Evolutionary conservation across 768 basidiomycete species (phyloP).

Genomic region (Pleurotus giganteus): DNA sequence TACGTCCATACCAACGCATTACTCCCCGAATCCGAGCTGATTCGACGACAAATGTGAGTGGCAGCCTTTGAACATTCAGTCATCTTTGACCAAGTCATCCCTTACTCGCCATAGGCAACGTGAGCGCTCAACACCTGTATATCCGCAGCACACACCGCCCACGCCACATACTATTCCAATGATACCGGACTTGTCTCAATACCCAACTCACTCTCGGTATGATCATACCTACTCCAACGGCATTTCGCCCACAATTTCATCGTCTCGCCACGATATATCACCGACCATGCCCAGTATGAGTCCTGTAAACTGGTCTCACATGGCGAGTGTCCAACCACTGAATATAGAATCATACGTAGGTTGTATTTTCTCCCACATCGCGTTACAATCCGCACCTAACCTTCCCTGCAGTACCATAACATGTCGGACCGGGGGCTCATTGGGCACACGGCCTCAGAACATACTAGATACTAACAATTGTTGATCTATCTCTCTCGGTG

Average conservation of each 20-base stretch:
- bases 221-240: constrained; percentile 45
- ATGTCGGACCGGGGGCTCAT: constrained; percentile 35
- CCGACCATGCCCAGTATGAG: constrained; percentile 50
- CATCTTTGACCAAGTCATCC: background rate
- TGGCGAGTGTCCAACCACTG: constrained; percentile 25
- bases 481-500: background rate
- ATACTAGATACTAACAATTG: constrained; percentile 40
- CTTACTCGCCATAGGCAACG: background rate
- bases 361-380: constrained; percentile 9
- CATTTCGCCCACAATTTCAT: constrained; percentile 26
- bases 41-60: constrained; percentile 48
- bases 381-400: background rate
- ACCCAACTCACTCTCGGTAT: constrained; percentile 52
- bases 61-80: background rate
- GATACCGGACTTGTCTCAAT: constrained; percentile 57
- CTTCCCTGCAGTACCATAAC: constrained; percentile 23
- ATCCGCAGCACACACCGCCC: constrained; percentile 43
- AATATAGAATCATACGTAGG: constrained; percentile 70
- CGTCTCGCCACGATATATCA: constrained; percentile 38
- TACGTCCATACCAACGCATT: constrained; percentile 44
- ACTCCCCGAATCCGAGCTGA: constrained; percentile 39
- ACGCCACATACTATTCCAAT: constrained; percentile 46
- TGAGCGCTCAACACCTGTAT: constrained; percentile 9
- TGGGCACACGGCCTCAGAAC: constrained; percentile 35
- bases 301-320: constrained; percentile 40